Evolutionary conservation across 2,329 filamentous ascomycete genomes (phyloP).

Genomic region (Scedosporium dehoogii): DNA sequence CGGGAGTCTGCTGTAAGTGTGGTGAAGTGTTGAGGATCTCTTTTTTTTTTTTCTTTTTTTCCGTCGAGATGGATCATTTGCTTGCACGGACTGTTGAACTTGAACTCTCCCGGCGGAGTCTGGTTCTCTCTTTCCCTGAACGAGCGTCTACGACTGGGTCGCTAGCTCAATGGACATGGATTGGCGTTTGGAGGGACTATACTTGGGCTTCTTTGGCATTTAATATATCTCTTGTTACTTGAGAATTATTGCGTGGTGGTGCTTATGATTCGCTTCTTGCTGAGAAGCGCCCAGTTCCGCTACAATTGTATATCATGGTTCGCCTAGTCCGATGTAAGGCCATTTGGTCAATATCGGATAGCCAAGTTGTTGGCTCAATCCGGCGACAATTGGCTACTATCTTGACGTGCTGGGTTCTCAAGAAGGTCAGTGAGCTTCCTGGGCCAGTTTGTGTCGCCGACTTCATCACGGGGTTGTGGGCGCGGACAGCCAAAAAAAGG

Average conservation of each 20-base stretch:
- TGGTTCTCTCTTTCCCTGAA: not conserved
- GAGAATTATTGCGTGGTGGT: not conserved
- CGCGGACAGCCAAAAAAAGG: not conserved
- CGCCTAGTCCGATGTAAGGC: too few relatives aligned
- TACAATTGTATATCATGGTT: too few relatives aligned
- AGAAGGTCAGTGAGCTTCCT: too few relatives aligned
- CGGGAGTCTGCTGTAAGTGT: not conserved
- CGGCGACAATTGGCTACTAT: too few relatives aligned
- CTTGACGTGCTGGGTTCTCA: too few relatives aligned
- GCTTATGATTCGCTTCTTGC: not conserved
- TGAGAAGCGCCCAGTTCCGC: too few relatives aligned
- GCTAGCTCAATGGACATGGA: not conserved
- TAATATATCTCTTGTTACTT: not conserved
- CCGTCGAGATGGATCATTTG: not conserved
- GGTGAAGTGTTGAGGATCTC: not conserved
- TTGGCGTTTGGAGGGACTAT: not conserved
- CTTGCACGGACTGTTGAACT: too few relatives aligned
- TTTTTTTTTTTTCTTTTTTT: not conserved
- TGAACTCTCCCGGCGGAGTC: not conserved
- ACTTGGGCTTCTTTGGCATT: not conserved
- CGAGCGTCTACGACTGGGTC: not conserved
- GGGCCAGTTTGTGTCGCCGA: too few relatives aligned
- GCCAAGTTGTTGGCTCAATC: not conserved
- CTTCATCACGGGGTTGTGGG: not conserved
- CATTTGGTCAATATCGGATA: too few relatives aligned